phyloP scores from a whole-genome alignment of 306 rosid genomes.

The Rosa lucieae region DNA sequence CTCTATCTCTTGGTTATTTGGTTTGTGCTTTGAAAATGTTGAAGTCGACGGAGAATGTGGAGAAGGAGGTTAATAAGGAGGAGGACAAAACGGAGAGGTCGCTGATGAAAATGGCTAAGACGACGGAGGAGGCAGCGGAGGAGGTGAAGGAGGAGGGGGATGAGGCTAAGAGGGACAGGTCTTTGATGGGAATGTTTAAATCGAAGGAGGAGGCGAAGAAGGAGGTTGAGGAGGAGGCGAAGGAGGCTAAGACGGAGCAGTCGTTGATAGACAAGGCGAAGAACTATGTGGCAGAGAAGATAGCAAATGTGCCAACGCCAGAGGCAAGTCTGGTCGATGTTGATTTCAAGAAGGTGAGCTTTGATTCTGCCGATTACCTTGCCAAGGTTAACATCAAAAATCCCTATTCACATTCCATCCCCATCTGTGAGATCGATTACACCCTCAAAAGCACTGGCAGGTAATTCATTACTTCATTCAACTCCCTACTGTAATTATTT shows the following conservation, averaged over 20 bases:
- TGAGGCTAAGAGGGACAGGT: not conserved
- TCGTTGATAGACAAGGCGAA: constrained; percentile 56
- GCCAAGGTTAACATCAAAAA: constrained; percentile 62
- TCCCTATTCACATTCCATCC: constrained; percentile 58
- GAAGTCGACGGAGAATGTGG: not conserved
- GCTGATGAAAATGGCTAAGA: constrained; percentile 18
- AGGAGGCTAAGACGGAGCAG: not conserved
- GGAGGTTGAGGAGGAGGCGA: not conserved
- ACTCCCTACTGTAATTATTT: not conserved
- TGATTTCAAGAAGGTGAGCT: constrained; percentile 53
- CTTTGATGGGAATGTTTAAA: constrained; percentile 19
- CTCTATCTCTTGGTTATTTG: not conserved
- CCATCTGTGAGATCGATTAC: constrained; percentile 70
- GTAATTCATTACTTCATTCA: constrained; percentile 12
- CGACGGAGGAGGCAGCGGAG: not conserved
- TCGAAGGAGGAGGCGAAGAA: not conserved
- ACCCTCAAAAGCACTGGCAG: constrained; percentile 66
- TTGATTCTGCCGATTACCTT: constrained; percentile 53
- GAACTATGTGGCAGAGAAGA: constrained; percentile 58
- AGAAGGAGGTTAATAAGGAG: not conserved
- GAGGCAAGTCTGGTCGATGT: constrained; percentile 64
- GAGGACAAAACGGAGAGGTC: not conserved
- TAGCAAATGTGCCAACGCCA: constrained; percentile 57
- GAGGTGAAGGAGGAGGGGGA: not conserved
- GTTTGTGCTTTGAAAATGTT: not conserved